These are phyloP conservation scores for Colletotrichum tabaci DNA, from an alignment of 2,329 filamentous ascomycete genomes.

Conservation along the genomic window DNA sequence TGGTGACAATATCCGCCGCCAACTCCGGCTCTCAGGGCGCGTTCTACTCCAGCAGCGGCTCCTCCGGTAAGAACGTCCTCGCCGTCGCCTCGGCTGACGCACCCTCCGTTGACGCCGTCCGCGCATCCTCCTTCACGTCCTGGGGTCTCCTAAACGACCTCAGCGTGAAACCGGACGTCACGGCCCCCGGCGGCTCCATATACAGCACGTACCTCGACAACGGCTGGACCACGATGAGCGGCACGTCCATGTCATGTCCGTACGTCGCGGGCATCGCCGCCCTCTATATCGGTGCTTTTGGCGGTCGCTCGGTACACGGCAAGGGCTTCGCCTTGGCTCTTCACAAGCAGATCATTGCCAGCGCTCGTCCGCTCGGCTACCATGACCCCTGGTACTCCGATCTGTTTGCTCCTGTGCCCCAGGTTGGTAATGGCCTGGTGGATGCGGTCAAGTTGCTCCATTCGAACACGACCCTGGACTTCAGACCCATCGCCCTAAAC, in stretches of 20 bases:
- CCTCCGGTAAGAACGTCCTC: conserved; percentile 59
- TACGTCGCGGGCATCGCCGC: conserved; percentile 61
- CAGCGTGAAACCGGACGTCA: conserved; percentile 60
- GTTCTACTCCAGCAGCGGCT: conserved; percentile 60
- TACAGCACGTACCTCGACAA: conserved; percentile 60
- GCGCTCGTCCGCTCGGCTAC: conserved; percentile 48
- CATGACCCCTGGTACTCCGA: conserved; percentile 45
- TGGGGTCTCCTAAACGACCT: conserved; percentile 62
- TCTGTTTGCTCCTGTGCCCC: conserved; percentile 52
- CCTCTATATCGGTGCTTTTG: conserved; percentile 52
- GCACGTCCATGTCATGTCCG: conserved; percentile 65
- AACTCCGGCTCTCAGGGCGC: conserved; percentile 65
- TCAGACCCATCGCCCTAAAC: conserved; percentile 60
- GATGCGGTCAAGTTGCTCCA: conserved; percentile 59
- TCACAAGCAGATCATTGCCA: conserved; percentile 51
- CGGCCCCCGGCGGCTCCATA: conserved; percentile 57
- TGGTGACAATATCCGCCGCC: conserved; percentile 65
- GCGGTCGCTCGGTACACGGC: conserved; percentile 51
- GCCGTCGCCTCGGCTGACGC: conserved; percentile 58
- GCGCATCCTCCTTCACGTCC: conserved; percentile 52
- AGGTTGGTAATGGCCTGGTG: conserved; percentile 59
- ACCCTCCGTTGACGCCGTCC: conserved; percentile 17
- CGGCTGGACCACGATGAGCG: conserved; percentile 56
- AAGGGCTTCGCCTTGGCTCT: conserved; percentile 49
- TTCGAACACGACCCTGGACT: conserved; percentile 54